A percentile compares a stretch with the other conserved stretches of the same genome.
Conservation (phyloP, 176 grass and related monocot genomes). For the sorghum (Sorghum bicolor) region Sorghum_bicolor_NCBIv3 NC_012872.2:18173001-18173500, state of each 20-base stretch:
- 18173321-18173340: slow-evolving; percentile 47
- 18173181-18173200: not conserved
- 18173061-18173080: not conserved
- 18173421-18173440: slow-evolving; percentile 81
- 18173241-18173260: not conserved
- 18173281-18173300: slow-evolving; percentile 3
- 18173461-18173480: slow-evolving; percentile 81
- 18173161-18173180: not conserved
- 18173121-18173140: not conserved
- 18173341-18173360: slow-evolving; percentile 56
- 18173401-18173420: slow-evolving; percentile 80
- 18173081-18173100: not conserved
- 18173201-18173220: not conserved
- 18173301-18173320: slow-evolving; percentile 59
- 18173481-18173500: slow-evolving; percentile 80
- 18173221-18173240: not conserved
- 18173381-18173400: slow-evolving; percentile 69
- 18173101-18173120: not conserved
- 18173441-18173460: slow-evolving; percentile 84
- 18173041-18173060: not conserved
- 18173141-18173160: not conserved
- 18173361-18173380: slow-evolving; percentile 79
- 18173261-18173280: slow-evolving; percentile 3
- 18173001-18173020: not conserved
- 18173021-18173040: not conserved